A percentile compares a stretch with the other conserved stretches of the same genome.
Conservation (phyloP, 148 eudicot genomes). For the Tetragonia tetragonoides region DNA sequence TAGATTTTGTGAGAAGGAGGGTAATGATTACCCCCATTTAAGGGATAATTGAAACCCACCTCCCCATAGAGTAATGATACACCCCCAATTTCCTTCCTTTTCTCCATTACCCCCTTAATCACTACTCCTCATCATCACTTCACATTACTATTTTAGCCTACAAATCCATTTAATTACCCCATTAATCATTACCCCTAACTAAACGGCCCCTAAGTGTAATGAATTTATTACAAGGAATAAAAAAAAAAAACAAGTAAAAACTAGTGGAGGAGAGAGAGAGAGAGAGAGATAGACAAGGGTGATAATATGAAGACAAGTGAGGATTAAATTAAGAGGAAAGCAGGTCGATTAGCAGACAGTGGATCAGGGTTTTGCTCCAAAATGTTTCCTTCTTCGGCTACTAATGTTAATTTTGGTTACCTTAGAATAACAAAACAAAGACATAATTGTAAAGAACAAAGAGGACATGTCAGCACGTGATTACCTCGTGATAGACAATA, state of each 20-base stretch:
- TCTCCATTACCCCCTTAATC: no score
- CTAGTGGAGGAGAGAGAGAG: neutral
- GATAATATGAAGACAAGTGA: slow-evolving; percentile 18
- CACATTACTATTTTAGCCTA: no score
- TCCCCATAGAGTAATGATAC: no score
- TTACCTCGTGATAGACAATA: slow-evolving; percentile 21
- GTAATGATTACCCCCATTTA: no score
- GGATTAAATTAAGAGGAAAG: slow-evolving; percentile 27
- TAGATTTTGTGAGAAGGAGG: no score
- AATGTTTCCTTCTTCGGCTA: slow-evolving; percentile 19
- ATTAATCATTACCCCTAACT: no score
- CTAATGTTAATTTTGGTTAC: slow-evolving; percentile 15
- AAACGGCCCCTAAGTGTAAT: no score
- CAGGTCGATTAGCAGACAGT: slow-evolving; percentile 25
- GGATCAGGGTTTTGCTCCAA: slow-evolving; percentile 17
- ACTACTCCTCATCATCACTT: no score
- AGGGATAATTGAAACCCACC: no score
- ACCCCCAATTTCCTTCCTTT: no score
- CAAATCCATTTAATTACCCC: no score
- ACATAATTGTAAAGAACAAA: slow-evolving; percentile 20
- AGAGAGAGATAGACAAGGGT: neutral
- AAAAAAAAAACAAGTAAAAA: neutral
- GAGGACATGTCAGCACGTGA: slow-evolving; percentile 36
- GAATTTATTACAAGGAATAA: no score
- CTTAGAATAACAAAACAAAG: slow-evolving; percentile 6